Conservation (phyloP, 805 yeast genomes). For the Candida tibetensis region DNA sequence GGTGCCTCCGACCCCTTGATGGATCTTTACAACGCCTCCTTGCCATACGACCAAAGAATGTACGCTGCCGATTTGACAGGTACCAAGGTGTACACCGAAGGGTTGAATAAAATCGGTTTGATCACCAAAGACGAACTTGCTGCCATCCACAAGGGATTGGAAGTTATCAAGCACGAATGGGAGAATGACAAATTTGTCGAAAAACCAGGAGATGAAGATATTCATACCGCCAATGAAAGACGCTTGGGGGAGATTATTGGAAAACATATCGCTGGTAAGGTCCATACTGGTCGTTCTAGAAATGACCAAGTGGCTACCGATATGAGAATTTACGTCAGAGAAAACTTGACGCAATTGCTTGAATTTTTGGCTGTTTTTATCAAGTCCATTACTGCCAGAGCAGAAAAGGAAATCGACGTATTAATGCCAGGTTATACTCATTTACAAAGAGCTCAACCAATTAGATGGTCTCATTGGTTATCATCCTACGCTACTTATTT, state of each 20-base stretch:
- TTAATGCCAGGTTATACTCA: slow-evolving; percentile 99
- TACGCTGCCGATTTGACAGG: slow-evolving; percentile 92
- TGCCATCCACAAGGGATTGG: slow-evolving; percentile 83
- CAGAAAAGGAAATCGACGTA: slow-evolving; percentile 80
- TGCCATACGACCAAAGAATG: slow-evolving; percentile 95
- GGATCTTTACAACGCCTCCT: slow-evolving; percentile 95
- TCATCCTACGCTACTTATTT: slow-evolving; percentile 93
- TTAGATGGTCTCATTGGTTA: slow-evolving; percentile 98
- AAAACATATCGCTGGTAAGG: slow-evolving; percentile 90
- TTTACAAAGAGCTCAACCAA: slow-evolving; percentile 98
- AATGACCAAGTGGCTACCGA: slow-evolving; percentile 99
- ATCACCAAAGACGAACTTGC: slow-evolving; percentile 67
- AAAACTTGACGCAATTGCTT: slow-evolving; percentile 60
- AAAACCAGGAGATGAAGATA: slow-evolving; percentile 92
- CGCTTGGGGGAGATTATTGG: slow-evolving; percentile 96
- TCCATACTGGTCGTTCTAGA: slow-evolving; percentile 98
- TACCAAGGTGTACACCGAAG: slow-evolving; percentile 88
- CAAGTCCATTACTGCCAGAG: slow-evolving; percentile 66
- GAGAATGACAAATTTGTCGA: slow-evolving; percentile 60
- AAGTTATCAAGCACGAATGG: slow-evolving; percentile 78
- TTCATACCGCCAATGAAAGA: slow-evolving; percentile 98
- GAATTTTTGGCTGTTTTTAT: slow-evolving; percentile 61
- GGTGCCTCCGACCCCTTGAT: slow-evolving; percentile 96
- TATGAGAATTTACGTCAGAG: slow-evolving; percentile 91
- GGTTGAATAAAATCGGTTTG: slow-evolving; percentile 74